Percentiles rank a stretch among this genome's conserved stretches.
Evolutionary conservation across 495 filamentous ascomycete species (phyloP).

Genomic region (Neurospora sp.): DNA sequence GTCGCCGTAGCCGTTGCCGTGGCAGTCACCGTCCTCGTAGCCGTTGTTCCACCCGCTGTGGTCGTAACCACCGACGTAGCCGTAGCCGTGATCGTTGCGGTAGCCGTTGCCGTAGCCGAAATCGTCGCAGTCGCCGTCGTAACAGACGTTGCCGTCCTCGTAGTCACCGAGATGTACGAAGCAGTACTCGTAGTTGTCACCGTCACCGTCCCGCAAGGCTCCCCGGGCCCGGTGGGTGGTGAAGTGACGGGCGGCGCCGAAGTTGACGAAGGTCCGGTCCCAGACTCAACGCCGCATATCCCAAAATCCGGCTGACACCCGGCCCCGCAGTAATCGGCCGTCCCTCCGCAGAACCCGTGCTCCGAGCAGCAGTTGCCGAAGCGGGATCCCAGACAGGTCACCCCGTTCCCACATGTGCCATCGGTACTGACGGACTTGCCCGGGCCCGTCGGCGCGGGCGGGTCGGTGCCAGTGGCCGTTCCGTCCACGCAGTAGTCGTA

Average conservation of each 20-base stretch:
- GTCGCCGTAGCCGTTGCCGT: not conserved
- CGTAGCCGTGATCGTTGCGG: not conserved
- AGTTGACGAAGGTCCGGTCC: not conserved
- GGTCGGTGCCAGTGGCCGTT: not conserved
- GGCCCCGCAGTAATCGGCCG: conserved; percentile 24
- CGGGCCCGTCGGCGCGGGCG: not conserved
- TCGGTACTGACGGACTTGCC: conserved; percentile 14
- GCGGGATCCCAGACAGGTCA: conserved; percentile 30
- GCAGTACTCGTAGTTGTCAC: conserved; percentile 3
- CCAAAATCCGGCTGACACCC: conserved; percentile 31
- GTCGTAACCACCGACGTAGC: not conserved
- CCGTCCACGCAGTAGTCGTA: conserved; percentile 16
- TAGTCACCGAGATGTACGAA: conserved; percentile 5
- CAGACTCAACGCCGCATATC: conserved; percentile 12
- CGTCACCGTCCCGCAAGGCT: not conserved
- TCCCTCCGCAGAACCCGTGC: conserved; percentile 28
- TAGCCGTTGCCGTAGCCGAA: not conserved
- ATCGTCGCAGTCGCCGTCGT: not conserved
- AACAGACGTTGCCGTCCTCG: not conserved
- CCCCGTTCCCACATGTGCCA: conserved; percentile 31
- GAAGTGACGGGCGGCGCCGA: not conserved
- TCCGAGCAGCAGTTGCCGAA: conserved; percentile 34
- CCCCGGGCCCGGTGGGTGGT: not conserved
- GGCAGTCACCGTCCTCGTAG: no score
- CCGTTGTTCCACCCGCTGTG: no score